Evolutionary conservation across 768 basidiomycete genomes (phyloP).

Genomic region (Agaricus subrufescens): DNA sequence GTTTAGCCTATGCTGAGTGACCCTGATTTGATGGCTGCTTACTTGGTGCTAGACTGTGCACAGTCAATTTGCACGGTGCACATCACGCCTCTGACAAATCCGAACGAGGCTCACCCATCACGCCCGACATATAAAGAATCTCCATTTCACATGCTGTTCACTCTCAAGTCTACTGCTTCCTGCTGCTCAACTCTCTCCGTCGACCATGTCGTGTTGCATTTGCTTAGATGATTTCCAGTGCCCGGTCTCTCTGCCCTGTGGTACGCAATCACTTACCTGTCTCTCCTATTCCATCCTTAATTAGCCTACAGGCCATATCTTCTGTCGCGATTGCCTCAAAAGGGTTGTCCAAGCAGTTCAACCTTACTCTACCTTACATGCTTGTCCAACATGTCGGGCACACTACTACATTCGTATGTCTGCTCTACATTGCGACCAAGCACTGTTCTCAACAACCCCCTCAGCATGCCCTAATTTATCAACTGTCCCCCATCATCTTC

Average conservation of each 20-base stretch:
- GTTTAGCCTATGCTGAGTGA: not conserved
- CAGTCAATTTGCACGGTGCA: not conserved
- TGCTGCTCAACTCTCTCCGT: not conserved
- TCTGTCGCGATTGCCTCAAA: slow-evolving; percentile 58
- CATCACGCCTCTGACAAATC: slow-evolving; percentile 6
- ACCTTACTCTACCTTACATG: slow-evolving; percentile 40
- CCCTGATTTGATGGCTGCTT: not conserved
- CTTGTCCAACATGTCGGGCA: slow-evolving; percentile 55
- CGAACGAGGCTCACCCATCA: not conserved
- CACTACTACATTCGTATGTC: slow-evolving; percentile 50
- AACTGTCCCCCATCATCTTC: slow-evolving; percentile 52
- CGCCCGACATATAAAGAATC: not conserved
- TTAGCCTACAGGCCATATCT: slow-evolving; percentile 48
- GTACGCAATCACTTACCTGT: slow-evolving; percentile 29
- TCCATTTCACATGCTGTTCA: not conserved
- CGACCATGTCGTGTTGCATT: slow-evolving; percentile 54
- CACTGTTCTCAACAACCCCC: not conserved
- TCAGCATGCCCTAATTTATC: slow-evolving; percentile 44
- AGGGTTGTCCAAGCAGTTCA: slow-evolving; percentile 43
- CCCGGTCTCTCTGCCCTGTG: slow-evolving; percentile 62
- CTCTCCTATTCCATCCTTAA: not conserved
- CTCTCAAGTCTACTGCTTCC: not conserved
- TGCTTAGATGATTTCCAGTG: slow-evolving; percentile 51
- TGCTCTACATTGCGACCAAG: not conserved
- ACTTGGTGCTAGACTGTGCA: not conserved